Base-by-base conservation (phyloP, 2,329 filamentous ascomycete genomes). In the Fonsecaea monophora region DNA sequence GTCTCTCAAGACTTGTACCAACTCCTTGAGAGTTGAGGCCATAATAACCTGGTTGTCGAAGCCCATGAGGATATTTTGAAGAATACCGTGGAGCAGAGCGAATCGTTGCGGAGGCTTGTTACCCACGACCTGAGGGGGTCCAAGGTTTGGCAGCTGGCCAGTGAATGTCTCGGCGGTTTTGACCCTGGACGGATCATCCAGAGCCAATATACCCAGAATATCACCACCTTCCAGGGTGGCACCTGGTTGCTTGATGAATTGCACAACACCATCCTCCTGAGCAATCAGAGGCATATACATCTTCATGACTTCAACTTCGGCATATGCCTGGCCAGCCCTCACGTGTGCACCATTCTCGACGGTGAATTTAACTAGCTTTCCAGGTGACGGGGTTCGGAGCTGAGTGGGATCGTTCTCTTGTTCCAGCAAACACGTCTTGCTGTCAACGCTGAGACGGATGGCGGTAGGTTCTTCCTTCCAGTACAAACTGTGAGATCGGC, bases 271-370 rank as follows among this genome's bases (percentile, higher is more conserved):
- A 74, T 97, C 95, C 79, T 99, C 95, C 77, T 94, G 90, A 2
- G 95, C 92, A 68, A 99, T 87, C 63, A 99, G 86, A 75, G 95
- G 95, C 95, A 99, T 99, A 86, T 98, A 98, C 95, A 99, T 99
- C 87, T 99, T 99, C 95, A 99, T 99, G 81, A 99, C 95, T 82
- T 99, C 95, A 48, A 99, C 94, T 80, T 99, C 95, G 64, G 95
- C 95, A 76, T 93, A 99, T 38, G 94, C 85, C 80, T 98, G 92
- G 65, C 94, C 94, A 74, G 96, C 92, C 79, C 88, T 90, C 80
- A 99, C 89, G 78, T 99, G 95, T 73, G 93, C 87, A 68, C 95
- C 95, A 75, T 96, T 98, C 79, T 97, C 95, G 1, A 99, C 92
- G 1, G 92, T 91, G 81, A 95, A 99, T 83, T 97, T 97, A 82